Base-by-base conservation (phyloP, 768 basidiomycete species). In the Mycena haematopus region DNA sequence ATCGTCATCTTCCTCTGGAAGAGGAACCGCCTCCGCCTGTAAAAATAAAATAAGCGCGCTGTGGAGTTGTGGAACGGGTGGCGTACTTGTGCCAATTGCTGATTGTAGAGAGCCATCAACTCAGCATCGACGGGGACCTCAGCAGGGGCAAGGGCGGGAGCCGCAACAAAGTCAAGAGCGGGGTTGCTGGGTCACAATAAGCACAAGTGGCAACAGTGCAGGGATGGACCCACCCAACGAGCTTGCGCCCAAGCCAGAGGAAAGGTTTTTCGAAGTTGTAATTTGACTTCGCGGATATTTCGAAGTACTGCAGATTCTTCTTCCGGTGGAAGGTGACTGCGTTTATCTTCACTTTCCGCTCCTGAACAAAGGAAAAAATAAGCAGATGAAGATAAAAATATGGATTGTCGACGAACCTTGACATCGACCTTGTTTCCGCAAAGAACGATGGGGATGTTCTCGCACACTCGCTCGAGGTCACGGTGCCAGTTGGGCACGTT, bases 401-500 rank as follows among this genome's bases (percentile, higher is more conserved):
- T 38, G 58, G 15, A 46, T n/a, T 19, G 6, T 42, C 19, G n/a
- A 45, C 87, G 56, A 19, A 94, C 96, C 87, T 99, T 99, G 70
- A 99, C 96, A 75, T 99, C 97, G 63, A 99, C 97, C 79, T 99
- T 99, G 88, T 99, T 99, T 70, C 97, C 97, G 77, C 97, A 99
- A 49, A 99, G 87, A 27, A 99, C 97, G 74, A 99, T 97, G 65
- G 97, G 97, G 74, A 99, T 99, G 83, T 95, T 97, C 83, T 99
- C 97, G 80, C 97, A 99, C 58, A 99, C 97, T 66, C 97, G 94
- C 83, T 99, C 97, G 71, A 95, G 91, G 78, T 99, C 97, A 74
- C 97, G 92, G 84, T 99, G 96, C 97, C 97, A 99, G 86, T 99
- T 99, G 70, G 97, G 97, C 35, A 99, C 97, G 77, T 98, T 99